A percentile compares a stretch with the other conserved stretches of the same genome.
phyloP scores from a whole-genome alignment of 2,329 filamentous ascomycete species.

The Lojkania enalia region DNA sequence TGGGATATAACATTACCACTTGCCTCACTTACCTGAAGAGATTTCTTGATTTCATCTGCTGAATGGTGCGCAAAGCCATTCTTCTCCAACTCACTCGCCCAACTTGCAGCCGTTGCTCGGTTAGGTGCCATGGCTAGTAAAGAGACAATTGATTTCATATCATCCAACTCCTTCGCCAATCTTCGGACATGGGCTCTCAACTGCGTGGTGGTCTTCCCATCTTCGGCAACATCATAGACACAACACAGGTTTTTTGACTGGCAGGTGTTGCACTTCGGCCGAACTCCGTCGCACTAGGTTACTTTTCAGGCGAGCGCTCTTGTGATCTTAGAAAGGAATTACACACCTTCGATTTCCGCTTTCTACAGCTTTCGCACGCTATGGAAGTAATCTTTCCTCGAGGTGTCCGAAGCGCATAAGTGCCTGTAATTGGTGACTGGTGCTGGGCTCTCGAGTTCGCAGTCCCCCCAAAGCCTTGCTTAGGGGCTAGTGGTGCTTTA shows the following conservation, averaged over 20 bases:
- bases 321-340: background rate
- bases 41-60: conserved; percentile 41
- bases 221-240: conserved; percentile 45
- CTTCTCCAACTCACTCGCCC: conserved; percentile 43
- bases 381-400: conserved; percentile 46
- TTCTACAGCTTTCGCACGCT: conserved; percentile 45
- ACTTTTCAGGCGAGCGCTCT: conserved; percentile 17
- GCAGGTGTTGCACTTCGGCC: conserved; percentile 46
- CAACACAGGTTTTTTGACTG: conserved; percentile 43
- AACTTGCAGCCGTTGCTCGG: conserved; percentile 38
- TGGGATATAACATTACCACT: background rate
- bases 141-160: conserved; percentile 43
- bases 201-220: conserved; percentile 45
- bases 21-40: conserved; percentile 33
- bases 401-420: conserved; percentile 41
- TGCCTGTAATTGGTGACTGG: conserved; percentile 42
- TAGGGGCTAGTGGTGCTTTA: conserved; percentile 44
- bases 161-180: conserved; percentile 43
- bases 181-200: conserved; percentile 43
- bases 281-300: conserved; percentile 41
- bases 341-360: conserved; percentile 44
- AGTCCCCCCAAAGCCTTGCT: conserved; percentile 38
- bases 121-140: conserved; percentile 41
- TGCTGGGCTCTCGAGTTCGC: conserved; percentile 37
- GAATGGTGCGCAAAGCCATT: conserved; percentile 45